These are phyloP conservation scores for Penicillium samsonianum DNA, from an alignment of 495 filamentous ascomycete genomes.

Conservation along the genomic window DNA sequence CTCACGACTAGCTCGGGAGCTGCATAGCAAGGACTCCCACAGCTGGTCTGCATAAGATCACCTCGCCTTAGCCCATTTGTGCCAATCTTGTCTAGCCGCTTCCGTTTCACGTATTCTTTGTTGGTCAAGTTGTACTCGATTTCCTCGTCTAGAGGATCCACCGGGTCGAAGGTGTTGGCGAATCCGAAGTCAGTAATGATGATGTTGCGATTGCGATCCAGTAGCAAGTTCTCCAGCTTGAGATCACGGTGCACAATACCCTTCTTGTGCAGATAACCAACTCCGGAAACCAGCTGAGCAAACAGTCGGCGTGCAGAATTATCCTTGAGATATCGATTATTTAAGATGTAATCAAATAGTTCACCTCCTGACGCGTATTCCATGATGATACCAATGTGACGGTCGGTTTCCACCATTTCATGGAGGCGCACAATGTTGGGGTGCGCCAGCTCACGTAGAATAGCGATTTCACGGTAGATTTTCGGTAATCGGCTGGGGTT, in stretches of 20 bases:
- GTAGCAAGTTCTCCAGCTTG: conserved; percentile 93
- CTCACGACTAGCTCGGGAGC: conserved; percentile 97
- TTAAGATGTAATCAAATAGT: conserved; percentile 96
- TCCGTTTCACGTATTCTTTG: conserved; percentile 78
- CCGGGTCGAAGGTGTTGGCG: conserved; percentile 92
- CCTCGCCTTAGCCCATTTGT: conserved; percentile 78
- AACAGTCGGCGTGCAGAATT: conserved; percentile 86
- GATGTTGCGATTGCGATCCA: conserved; percentile 96
- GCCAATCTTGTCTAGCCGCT: conserved; percentile 78
- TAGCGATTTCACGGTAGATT: conserved; percentile 94
- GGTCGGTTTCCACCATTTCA: conserved; percentile 97
- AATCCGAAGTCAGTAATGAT: conserved; percentile 99
- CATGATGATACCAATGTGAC: conserved; percentile 95
- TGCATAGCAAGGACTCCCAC: conserved; percentile 79
- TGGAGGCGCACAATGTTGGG: conserved; percentile 96
- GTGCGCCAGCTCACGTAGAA: conserved; percentile 81
- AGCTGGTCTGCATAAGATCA: conserved; percentile 60
- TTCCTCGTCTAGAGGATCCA: conserved; percentile 85
- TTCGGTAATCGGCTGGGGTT: conserved; percentile 90
- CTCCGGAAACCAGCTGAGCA: conserved; percentile 93
- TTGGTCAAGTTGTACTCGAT: conserved; percentile 85
- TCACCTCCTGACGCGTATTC: conserved; percentile 98
- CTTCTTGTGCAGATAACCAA: conserved; percentile 98
- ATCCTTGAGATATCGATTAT: conserved; percentile 95
- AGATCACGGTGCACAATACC: conserved; percentile 98